A percentile compares a stretch with the other conserved stretches of the same genome.
These are phyloP conservation scores for Wickerhamomyces ciferrii DNA, from an alignment of 805 yeast species.

Conservation along the genomic window DNA sequence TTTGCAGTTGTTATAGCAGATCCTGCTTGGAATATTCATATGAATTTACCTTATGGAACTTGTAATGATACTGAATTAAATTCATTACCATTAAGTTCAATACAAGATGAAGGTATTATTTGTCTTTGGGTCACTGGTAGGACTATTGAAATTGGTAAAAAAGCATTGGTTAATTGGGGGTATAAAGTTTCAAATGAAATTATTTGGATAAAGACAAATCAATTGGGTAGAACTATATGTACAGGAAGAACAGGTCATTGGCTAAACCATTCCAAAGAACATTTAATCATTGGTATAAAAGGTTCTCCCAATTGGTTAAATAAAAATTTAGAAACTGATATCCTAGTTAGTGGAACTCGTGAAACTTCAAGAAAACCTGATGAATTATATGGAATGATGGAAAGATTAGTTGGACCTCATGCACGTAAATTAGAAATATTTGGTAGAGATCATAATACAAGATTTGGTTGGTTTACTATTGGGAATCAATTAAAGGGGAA, in stretches of 20 bases:
- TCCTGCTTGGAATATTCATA: constrained; percentile 97
- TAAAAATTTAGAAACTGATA: constrained; percentile 62
- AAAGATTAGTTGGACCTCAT: constrained; percentile 72
- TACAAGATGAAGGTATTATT: constrained; percentile 82
- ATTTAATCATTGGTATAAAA: constrained; percentile 77
- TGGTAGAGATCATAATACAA: constrained; percentile 79
- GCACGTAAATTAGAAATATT: constrained; percentile 83
- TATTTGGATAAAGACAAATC: constrained; percentile 90
- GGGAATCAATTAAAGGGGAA: constrained; percentile 73
- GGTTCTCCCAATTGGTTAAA: constrained; percentile 75
- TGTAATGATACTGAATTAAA: constrained; percentile 73
- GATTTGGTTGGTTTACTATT: constrained; percentile 89
- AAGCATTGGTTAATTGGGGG: constrained; percentile 78
- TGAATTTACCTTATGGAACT: constrained; percentile 74
- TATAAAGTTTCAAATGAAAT: constrained; percentile 73
- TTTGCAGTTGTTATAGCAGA: constrained; percentile 85
- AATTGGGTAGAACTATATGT: constrained; percentile 79
- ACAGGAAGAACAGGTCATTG: constrained; percentile 98
- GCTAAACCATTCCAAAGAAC: constrained; percentile 94
- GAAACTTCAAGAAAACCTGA: constrained; percentile 92
- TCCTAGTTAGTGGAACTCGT: constrained; percentile 76
- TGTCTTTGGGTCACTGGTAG: constrained; percentile 95
- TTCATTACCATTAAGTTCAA: constrained; percentile 54
- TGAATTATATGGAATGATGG: constrained; percentile 81
- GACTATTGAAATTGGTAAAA: constrained; percentile 83